A percentile compares a stretch with the other conserved stretches of the same genome.
Evolutionary conservation across 306 rosid species (phyloP).

Genomic region (Astragalus glycyphyllos): DNA sequence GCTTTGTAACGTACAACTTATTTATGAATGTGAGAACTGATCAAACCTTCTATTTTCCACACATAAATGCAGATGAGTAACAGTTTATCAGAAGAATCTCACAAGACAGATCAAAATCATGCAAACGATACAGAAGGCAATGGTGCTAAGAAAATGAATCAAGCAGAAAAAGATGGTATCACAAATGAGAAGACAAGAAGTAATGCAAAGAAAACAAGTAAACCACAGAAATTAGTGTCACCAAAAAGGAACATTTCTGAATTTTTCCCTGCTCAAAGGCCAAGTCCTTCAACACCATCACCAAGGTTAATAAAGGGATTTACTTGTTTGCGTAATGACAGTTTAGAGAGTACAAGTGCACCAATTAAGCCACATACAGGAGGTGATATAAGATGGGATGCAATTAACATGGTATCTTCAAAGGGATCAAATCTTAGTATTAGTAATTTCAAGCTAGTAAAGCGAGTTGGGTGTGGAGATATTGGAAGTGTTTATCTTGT

Average conservation of each 20-base stretch:
- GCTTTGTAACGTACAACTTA: neutral
- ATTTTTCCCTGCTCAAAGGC: slow-evolving; percentile 11
- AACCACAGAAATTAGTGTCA: slow-evolving; percentile 38
- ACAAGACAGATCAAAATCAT: slow-evolving; percentile 38
- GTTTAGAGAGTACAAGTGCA: slow-evolving; percentile 63
- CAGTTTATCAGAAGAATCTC: slow-evolving; percentile 35
- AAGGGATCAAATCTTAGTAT: slow-evolving; percentile 58
- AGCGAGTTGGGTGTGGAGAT: slow-evolving; percentile 85
- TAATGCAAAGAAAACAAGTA: slow-evolving; percentile 29
- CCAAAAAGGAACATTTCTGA: slow-evolving; percentile 41
- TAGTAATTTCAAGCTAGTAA: slow-evolving; percentile 70
- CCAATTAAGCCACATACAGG: slow-evolving; percentile 81
- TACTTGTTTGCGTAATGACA: slow-evolving; percentile 56
- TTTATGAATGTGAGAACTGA: slow-evolving; percentile 31
- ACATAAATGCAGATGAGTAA: slow-evolving; percentile 48
- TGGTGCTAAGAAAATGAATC: slow-evolving; percentile 23
- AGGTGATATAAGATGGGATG: slow-evolving; percentile 89
- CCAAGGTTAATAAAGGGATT: slow-evolving; percentile 21
- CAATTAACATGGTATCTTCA: slow-evolving; percentile 63
- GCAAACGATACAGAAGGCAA: slow-evolving; percentile 24
- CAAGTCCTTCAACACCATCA: slow-evolving; percentile 39
- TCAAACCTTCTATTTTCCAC: slow-evolving; percentile 35
- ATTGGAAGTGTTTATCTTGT: slow-evolving; percentile 86
- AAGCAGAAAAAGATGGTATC: slow-evolving; percentile 26
- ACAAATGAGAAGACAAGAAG: slow-evolving; percentile 13